Base-by-base conservation (phyloP, 1,284 basidiomycete species). In the Apiotrichum akiyoshidainum region DNA sequence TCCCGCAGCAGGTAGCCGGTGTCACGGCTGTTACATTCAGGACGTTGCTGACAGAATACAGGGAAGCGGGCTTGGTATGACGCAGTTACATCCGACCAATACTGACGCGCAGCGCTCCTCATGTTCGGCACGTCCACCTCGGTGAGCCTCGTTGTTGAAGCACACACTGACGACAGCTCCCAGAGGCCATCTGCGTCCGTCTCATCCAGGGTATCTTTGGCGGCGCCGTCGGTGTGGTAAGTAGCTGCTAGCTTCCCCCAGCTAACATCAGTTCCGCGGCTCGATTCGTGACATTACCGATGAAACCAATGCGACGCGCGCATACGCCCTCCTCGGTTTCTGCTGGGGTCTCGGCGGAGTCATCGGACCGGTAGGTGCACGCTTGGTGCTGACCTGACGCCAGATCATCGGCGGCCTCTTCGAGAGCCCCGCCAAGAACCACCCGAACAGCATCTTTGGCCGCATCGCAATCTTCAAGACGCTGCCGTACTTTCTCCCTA, bases 131-230 rank as follows among this genome's bases (percentile, higher is more conserved):
- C 92, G 0, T 85, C 88, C 35, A 88, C 86, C 14, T 83, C 87
- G 7, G 75, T 77, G 52, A 55, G 74, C 63, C 22, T 14, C n/a
- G n/a, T 37, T 39, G 14, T 3, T 16, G 12, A 14, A 34, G 26
- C 31, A n/a, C 49, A 12, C 50, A n/a, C 52, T 63, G 22, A 49
- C 41, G 33, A 14, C 55, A 75, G 75, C 81, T 93, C 16, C 83
- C 86, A 31, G 86, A 94, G 74, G 95, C 94, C 5, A 86, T 98
- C 55, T 86, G 83, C 48, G 87, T 95, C 40, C 85, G 95, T n/a
- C 81, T 99, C 7, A 83, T 92, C 31, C 95, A 99, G 76, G 95
- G 95, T 31, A 84, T 98, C 46, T 99, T 98, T 73, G 93, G 90
- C 12, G 95, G 95, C 17, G 90, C 92, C 16, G 89, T 96, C 39